Evolutionary conservation across 768 basidiomycete species (phyloP), one percentile per base, ranked within the genome.

Genomic region (Panaeolus papilionaceus): DNA sequence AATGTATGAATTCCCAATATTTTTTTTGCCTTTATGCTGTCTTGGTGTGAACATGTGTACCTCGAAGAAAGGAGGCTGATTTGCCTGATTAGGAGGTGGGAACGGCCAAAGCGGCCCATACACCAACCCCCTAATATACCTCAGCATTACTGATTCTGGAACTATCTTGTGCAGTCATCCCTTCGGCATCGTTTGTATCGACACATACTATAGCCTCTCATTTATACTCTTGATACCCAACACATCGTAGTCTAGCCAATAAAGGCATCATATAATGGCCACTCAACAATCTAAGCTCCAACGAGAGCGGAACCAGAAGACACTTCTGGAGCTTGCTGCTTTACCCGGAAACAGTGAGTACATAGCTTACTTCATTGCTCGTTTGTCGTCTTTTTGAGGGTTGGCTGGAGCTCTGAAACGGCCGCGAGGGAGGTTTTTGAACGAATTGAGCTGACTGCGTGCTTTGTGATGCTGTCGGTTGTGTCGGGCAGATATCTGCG

Each of bases 271-370:
- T 58, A 37, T 10, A 28, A 58, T 58, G 54, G 54, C 54, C 14
- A 58, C 28, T 33, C 54, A 58, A 58, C 69, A 84, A 44, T 87
- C 83, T 78, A 93, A 88, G 76, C 84, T 92, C 8, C 79, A 87
- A 18, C 79, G 83, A 6, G 91, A 93, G 69, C 81, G 91, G 65
- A 92, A 88, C 71, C 89, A 89, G 68, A 86, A 87, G 20, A 77
- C 80, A 14, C 81, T 98, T 11, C 77, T 92, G 23, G 93, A 95
- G 68, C 83, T 96, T 38, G 86, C 85, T 8, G 76, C 81, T 39
- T 82, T 87, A 68, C 92, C 94, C 42, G 95, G 95, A 66, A 98
- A 98, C 75, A 92, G 95, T 89, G 75, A 78, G 85, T 73, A 49
- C 11, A n/a, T 63, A n/a, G 26, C 28, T 28, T 33, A 12, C 11